These are phyloP conservation scores for Candida sanyaensis DNA, from an alignment of 1,139 yeast genomes.

Conservation along the genomic window DNA sequence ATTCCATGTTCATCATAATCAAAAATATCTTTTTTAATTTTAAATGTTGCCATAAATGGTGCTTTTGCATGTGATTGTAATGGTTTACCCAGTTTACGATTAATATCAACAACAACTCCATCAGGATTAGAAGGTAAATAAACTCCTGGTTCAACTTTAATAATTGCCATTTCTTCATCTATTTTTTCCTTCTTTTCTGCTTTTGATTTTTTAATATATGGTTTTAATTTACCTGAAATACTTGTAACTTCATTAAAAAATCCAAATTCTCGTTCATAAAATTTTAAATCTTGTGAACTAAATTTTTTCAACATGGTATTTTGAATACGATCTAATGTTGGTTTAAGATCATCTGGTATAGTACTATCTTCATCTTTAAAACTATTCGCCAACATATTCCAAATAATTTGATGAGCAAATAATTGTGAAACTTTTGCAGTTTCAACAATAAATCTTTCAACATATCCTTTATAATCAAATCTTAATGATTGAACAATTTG, in stretches of 20 bases:
- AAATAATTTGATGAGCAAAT: conserved; percentile 96
- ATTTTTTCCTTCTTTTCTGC: conserved; percentile 96
- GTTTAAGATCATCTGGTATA: conserved; percentile 81
- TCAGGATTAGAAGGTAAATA: conserved; percentile 97
- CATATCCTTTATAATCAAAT: conserved; percentile 81
- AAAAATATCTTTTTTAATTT: conserved; percentile 62
- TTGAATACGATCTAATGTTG: conserved; percentile 75
- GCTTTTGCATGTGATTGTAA: conserved; percentile 98
- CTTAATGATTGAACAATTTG: conserved; percentile 94
- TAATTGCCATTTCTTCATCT: conserved; percentile 91
- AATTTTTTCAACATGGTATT: conserved; percentile 66
- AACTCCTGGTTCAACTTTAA: conserved; percentile 78
- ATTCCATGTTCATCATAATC: conserved; percentile 47
- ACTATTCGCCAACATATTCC: conserved; percentile 96
- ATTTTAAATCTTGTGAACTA: conserved; percentile 57
- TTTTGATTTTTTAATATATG: conserved; percentile 88
- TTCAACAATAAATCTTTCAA: conserved; percentile 84
- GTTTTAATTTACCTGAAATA: conserved; percentile 92
- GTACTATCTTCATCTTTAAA: conserved; percentile 86
- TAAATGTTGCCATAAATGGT: conserved; percentile 96
- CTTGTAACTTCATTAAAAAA: conserved; percentile 91
- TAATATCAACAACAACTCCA: conserved; percentile 89
- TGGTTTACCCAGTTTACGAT: conserved; percentile 92
- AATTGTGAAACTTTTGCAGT: conserved; percentile 89
- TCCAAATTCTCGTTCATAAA: conserved; percentile 80